A percentile compares a stretch with the other conserved stretches of the same genome.
Conservation (phyloP, 768 basidiomycete species). For the Candolleomyces efflorescens region DNA sequence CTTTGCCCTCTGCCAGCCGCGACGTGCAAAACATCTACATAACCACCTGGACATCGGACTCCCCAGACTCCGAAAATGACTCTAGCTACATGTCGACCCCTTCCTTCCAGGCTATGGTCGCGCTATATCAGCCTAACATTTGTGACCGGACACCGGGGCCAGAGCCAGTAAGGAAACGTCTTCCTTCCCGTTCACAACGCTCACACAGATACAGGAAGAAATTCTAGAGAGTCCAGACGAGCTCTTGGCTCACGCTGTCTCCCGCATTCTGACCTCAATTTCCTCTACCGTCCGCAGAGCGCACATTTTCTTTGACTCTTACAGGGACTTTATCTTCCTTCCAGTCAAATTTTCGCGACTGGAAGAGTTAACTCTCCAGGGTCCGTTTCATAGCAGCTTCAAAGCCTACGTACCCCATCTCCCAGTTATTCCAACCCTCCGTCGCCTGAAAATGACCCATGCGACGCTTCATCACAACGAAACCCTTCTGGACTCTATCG, state of each 20-base stretch:
- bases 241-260: slow-evolving; percentile 5
- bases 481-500: slow-evolving; percentile 7
- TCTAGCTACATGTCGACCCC: neutral
- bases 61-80: neutral
- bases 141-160: slow-evolving; percentile 3
- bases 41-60: slow-evolving; percentile 1
- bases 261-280: slow-evolving; percentile 8
- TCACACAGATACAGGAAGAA: neutral
- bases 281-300: slow-evolving; percentile 7
- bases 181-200: neutral
- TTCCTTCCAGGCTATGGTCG: neutral
- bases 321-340: slow-evolving; percentile 12
- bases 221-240: neutral
- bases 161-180: neutral
- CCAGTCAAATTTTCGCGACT: slow-evolving; percentile 6
- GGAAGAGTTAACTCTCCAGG: slow-evolving; percentile 12
- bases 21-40: slow-evolving; percentile 11
- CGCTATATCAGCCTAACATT: neutral
- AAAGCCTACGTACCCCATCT: slow-evolving; percentile 6
- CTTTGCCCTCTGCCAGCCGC: neutral
- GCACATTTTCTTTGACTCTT: slow-evolving; percentile 7
- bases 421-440: slow-evolving; percentile 8
- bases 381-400: slow-evolving; percentile 9
- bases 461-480: slow-evolving; percentile 5
- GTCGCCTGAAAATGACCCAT: slow-evolving; percentile 9